Base-by-base conservation (phyloP, 2,329 filamentous ascomycete genomes). In the Talaromyces sp. region DNA sequence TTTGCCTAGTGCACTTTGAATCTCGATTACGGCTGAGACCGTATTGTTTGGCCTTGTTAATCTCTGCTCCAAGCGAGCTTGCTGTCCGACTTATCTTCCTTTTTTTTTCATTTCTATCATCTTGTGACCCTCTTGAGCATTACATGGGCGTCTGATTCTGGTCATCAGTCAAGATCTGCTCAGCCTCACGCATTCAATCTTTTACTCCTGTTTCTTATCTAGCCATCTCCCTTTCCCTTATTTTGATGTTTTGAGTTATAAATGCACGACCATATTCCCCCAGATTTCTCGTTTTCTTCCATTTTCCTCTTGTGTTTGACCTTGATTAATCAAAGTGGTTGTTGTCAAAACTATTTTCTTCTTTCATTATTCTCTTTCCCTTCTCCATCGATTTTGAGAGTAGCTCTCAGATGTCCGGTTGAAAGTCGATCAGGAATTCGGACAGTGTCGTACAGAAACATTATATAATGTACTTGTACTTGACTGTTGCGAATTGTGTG, bases 61-160 rank as follows among this genome's bases (percentile, higher is more conserved):
- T 58, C 52, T 51, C 51, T 61, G 62, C 66, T 69, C 67, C 63
- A 31, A 69, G 66, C 53, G 67, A 69, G 66, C 63, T 57, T 57
- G 61, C 36, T 58, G 48, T 64, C 63, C 35, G 33, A 48, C 45
- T n/a, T n/a, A n/a, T n/a, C n/a, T n/a, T n/a, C 25, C 25, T 57
- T 62, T 65, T 59, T 60, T 64, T 65, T 63, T 64, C n/a, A n/a
- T n/a, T 61, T 48, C 8, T 46, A 22, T 52, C 7, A 39, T 52
- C 28, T 59, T 65, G 58, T 66, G 53, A 46, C 37, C 46, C 19
- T 59, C 46, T 53, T 56, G 54, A 59, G 71, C 71, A 74, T 74
- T 65, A 66, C 59, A 69, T 68, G 69, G 72, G 71, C 72, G 71
- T 73, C 68, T 66, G 63, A 60, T 66, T 64, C 65, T 68, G 64